Evolutionary conservation across 495 filamentous ascomycete genomes (phyloP).

Genomic region (Aspergillus ellipticus): DNA sequence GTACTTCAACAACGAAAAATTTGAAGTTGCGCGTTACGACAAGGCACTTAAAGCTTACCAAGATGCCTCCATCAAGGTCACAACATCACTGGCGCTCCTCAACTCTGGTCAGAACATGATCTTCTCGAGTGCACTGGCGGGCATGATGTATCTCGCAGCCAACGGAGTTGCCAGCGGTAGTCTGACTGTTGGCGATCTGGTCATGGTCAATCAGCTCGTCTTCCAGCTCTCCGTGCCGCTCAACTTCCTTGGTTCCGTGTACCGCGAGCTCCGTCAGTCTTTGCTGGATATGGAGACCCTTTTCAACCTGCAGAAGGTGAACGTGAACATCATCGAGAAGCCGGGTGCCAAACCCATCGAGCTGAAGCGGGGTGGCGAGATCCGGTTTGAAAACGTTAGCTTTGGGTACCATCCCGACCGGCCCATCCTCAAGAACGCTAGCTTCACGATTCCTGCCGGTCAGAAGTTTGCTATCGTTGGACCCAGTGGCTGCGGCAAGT

Average conservation of each 20-base stretch:
- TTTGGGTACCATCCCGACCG: slow-evolving; percentile 89
- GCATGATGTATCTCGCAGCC: slow-evolving; percentile 97
- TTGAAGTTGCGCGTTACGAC: slow-evolving; percentile 88
- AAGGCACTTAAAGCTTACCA: slow-evolving; percentile 82
- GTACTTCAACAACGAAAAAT: slow-evolving; percentile 98
- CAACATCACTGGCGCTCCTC: slow-evolving; percentile 85
- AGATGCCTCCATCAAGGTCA: slow-evolving; percentile 91
- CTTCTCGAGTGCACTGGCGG: slow-evolving; percentile 88
- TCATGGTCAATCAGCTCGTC: slow-evolving; percentile 98
- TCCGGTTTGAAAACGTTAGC: slow-evolving; percentile 88
- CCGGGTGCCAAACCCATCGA: slow-evolving; percentile 67
- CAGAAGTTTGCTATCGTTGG: slow-evolving; percentile 96
- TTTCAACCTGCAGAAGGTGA: slow-evolving; percentile 98
- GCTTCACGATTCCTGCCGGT: slow-evolving; percentile 85
- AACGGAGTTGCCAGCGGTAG: slow-evolving; percentile 77
- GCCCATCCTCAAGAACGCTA: slow-evolving; percentile 82
- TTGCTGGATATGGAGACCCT: slow-evolving; percentile 97
- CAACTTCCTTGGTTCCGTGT: slow-evolving; percentile 94
- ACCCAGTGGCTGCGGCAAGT: slow-evolving; percentile 93
- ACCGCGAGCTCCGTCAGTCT: slow-evolving; percentile 91
- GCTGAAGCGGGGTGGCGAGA: slow-evolving; percentile 76
- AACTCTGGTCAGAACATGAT: slow-evolving; percentile 99
- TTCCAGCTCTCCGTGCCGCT: slow-evolving; percentile 95
- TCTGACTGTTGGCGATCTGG: slow-evolving; percentile 91
- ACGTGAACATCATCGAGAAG: slow-evolving; percentile 76